These are phyloP conservation scores for Apophysomyces elegans DNA, from an alignment of 371 early-diverging fungal species.

Conservation along the genomic window DNA sequence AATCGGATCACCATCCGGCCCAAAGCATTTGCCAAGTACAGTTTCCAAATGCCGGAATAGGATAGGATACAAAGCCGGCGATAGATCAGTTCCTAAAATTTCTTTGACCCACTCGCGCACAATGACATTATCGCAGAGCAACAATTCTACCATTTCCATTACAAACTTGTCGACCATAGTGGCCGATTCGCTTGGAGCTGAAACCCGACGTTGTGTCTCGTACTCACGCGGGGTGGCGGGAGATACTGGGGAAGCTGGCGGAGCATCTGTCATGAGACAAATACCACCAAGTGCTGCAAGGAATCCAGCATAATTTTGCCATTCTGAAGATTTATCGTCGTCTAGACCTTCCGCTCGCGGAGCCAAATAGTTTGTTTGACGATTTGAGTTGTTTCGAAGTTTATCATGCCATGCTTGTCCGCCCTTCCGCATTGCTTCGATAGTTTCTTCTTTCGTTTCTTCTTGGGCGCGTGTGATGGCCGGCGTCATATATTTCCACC, in stretches of 20 bases:
- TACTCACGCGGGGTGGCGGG: constrained; percentile 27
- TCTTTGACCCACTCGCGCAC: constrained; percentile 88
- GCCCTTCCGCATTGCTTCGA: constrained; percentile 9
- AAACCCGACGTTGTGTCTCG: constrained; percentile 33
- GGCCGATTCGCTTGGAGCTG: constrained; percentile 54
- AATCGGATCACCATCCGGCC: constrained; percentile 66
- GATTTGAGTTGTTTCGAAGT: constrained; percentile 30
- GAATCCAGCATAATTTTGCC: constrained; percentile 73
- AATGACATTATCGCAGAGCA: constrained; percentile 79
- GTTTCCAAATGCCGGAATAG: constrained; percentile 75
- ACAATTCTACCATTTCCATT: constrained; percentile 78
- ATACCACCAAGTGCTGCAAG: constrained; percentile 70
- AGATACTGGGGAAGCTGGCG: constrained; percentile 37
- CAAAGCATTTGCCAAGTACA: constrained; percentile 80
- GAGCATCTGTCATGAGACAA: constrained; percentile 53
- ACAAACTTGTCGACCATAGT: constrained; percentile 79
- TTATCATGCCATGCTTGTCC: constrained; percentile 48
- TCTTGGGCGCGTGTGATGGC: constrained; percentile 57
- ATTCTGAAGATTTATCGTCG: constrained; percentile 54
- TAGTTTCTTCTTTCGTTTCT: constrained; percentile 25
- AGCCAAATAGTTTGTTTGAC: constrained; percentile 9
- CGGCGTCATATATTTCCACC: constrained; percentile 65
- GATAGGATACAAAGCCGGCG: constrained; percentile 74
- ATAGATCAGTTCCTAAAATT: constrained; percentile 81
- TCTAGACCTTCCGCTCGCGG: constrained; percentile 32